Evolutionary conservation across 2,329 filamentous ascomycete species (phyloP).

Genomic region (Chrysosporium keratinophilum): DNA sequence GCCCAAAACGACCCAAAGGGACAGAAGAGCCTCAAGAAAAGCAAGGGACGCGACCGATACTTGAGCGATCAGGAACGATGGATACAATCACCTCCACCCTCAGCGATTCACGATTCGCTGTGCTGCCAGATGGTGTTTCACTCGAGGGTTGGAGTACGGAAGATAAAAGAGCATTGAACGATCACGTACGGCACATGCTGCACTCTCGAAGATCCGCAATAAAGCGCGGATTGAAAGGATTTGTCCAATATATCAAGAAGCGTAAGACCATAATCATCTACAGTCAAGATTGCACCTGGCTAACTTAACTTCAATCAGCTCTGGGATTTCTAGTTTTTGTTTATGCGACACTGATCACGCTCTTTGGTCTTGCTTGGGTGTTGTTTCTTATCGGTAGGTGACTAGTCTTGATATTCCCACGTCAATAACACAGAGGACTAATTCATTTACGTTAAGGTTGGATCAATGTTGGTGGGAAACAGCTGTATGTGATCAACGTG

Average conservation of each 20-base stretch:
- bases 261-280: conserved; percentile 38
- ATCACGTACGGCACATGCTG: conserved; percentile 77
- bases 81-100: conserved; percentile 60
- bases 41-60: conserved; percentile 9
- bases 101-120: conserved; percentile 63
- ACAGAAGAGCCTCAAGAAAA: conserved; percentile 18
- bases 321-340: conserved; percentile 75
- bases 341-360: conserved; percentile 70
- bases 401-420: background rate
- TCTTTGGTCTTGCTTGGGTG: conserved; percentile 80
- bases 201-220: conserved; percentile 71
- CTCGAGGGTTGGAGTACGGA: conserved; percentile 64
- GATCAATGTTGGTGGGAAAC: conserved; percentile 68
- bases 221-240: conserved; percentile 68
- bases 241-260: conserved; percentile 64
- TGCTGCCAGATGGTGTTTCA: conserved; percentile 62
- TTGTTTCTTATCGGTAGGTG: conserved; percentile 67
- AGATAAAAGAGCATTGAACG: conserved; percentile 68
- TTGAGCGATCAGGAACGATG: conserved; percentile 42
- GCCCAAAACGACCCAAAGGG: background rate
- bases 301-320: conserved; percentile 33
- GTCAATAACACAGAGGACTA: background rate
- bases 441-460: conserved; percentile 42
- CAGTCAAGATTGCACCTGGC: conserved; percentile 14
- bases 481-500: conserved; percentile 58